Evolutionary conservation across 1,139 yeast species (phyloP), one percentile per base, ranked within the genome.

Genomic region (Candida sp.): DNA sequence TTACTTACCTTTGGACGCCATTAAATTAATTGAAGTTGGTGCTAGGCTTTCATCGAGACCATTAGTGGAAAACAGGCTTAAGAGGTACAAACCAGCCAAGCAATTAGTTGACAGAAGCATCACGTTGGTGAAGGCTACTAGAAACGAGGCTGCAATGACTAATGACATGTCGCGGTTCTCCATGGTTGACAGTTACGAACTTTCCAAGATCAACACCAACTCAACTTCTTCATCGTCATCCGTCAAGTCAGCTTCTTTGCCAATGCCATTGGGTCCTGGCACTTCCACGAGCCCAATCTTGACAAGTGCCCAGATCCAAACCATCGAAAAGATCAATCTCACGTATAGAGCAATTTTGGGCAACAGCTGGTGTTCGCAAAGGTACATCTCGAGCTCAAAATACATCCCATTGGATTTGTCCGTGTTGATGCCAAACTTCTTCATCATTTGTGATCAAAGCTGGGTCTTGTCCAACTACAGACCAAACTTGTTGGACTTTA

Each of bases 401-500:
- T 77, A 63, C 53, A 58, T 66, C 5, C 64, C 75, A 2, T 55
- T 76, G 27, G 72, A 68, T 11, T 56, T 75, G 26, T 41, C 59
- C 1, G 40, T 54, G 5, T 56, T 74, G 25, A 59, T 77, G 38
- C 70, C 74, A 1, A 73, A 66, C 37, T 77, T 81, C 79, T 75
- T 60, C 53, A 54, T 54, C 11, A 60, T 76, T 5, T 72, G 80
- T 58, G 80, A 76, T 44, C 80, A 76, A 58, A 73, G 70, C 51
- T 77, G 81, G 81, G 78, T 74, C 0, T 66, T 78, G 47, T 71
- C 81, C 0, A 76, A 73, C 56, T 77, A 77, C 55, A 63, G 80
- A 52, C 81, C 87, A 39, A 80, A 82, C 59, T 65, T 88, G 37
- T 71, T 86, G 26, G 94, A 89, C 56, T 80, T 88, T 60, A 91